Evolutionary conservation across 441 rosid species (phyloP).

Genomic region (Croton laevigatus): DNA sequence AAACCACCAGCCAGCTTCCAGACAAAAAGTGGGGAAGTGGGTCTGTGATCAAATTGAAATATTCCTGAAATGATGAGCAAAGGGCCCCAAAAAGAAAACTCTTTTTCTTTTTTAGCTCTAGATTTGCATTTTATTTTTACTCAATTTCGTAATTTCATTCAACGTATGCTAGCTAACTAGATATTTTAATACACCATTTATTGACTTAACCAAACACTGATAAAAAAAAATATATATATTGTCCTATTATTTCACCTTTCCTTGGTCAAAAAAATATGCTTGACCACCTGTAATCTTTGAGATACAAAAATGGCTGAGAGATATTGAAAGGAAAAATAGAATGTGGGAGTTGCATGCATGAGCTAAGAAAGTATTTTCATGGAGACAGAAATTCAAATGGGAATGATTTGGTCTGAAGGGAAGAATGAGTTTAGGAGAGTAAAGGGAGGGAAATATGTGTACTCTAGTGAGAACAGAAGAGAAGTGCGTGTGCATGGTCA

Average conservation of each 20-base stretch:
- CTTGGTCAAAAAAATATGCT: not conserved
- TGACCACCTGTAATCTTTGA: not conserved
- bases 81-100: slow-evolving; percentile 24
- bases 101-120: not conserved
- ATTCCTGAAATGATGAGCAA: slow-evolving; percentile 40
- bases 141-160: not conserved
- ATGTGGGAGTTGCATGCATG: slow-evolving; percentile 29
- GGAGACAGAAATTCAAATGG: slow-evolving; percentile 58
- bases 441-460: slow-evolving; percentile 12
- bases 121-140: slow-evolving; percentile 16
- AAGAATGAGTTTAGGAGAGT: slow-evolving; percentile 23
- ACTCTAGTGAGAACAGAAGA: not conserved
- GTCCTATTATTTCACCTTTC: no score
- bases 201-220: no score
- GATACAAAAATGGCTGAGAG: not conserved
- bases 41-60: slow-evolving; percentile 36
- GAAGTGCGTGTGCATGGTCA: slow-evolving; percentile 19
- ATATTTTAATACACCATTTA: no score
- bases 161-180: no score
- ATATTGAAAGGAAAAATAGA: not conserved
- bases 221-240: no score
- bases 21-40: slow-evolving; percentile 41
- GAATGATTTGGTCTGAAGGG: slow-evolving; percentile 45
- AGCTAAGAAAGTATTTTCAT: slow-evolving; percentile 30
- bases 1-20: slow-evolving; percentile 35